phyloP scores from a whole-genome alignment of 495 filamentous ascomycete genomes.

The Sporormia fimetaria region DNA sequence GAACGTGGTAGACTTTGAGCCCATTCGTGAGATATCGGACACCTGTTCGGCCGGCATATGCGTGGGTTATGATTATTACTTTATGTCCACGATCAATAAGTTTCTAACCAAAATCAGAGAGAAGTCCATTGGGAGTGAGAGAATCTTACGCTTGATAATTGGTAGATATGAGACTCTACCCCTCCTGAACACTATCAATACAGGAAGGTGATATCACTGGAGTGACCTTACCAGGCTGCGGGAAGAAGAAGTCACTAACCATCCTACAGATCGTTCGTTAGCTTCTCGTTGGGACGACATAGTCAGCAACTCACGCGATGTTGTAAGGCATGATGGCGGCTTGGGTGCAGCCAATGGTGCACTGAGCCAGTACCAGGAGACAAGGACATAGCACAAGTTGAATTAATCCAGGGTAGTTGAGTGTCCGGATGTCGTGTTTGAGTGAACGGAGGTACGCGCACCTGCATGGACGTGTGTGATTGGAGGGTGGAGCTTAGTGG shows the following conservation, averaged over 20 bases:
- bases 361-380: too few relatives aligned
- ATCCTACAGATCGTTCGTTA: slow-evolving; percentile 47
- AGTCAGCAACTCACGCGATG: slow-evolving; percentile 48
- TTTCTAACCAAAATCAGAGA: slow-evolving; percentile 64
- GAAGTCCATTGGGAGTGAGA: not conserved
- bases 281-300: not conserved
- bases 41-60: slow-evolving; percentile 82
- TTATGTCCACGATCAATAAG: slow-evolving; percentile 95
- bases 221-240: slow-evolving; percentile 60
- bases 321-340: slow-evolving; percentile 51
- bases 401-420: too few relatives aligned
- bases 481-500: not conserved
- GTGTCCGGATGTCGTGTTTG: too few relatives aligned
- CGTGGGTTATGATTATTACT: slow-evolving; percentile 94
- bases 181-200: slow-evolving; percentile 48
- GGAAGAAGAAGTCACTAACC: slow-evolving; percentile 99
- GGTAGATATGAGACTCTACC: slow-evolving; percentile 96
- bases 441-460: too few relatives aligned
- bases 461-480: slow-evolving; percentile 11
- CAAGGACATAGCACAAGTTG: too few relatives aligned
- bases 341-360: too few relatives aligned
- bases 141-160: slow-evolving; percentile 53
- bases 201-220: not conserved
- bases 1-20: slow-evolving; percentile 94
- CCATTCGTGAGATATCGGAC: slow-evolving; percentile 97